Conservation (phyloP, 1,284 basidiomycete species). For the Rhizoctonia solani region DNA sequence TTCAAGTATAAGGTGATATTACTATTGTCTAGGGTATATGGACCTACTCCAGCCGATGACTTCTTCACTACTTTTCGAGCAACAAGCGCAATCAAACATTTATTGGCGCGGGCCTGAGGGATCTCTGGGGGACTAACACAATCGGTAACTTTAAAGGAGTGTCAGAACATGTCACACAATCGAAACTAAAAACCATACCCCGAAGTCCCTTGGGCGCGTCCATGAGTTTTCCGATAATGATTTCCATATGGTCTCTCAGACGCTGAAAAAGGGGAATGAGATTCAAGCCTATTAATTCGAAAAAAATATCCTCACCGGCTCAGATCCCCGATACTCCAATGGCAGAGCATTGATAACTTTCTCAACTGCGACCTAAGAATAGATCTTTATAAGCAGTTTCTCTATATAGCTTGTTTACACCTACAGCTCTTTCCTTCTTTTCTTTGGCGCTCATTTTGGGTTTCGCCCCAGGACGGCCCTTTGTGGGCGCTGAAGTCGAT, state of each 20-base stretch:
- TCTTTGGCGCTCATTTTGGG: slow-evolving; percentile 75
- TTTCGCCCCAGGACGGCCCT: slow-evolving; percentile 48
- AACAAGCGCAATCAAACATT: slow-evolving; percentile 88
- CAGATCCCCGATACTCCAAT: slow-evolving; percentile 86
- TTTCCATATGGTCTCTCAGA: slow-evolving; percentile 75
- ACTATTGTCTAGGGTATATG: neutral
- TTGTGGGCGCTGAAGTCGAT: slow-evolving; percentile 41
- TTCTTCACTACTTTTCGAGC: slow-evolving; percentile 85
- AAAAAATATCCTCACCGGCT: slow-evolving; percentile 60
- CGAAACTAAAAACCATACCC: neutral
- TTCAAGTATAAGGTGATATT: neutral
- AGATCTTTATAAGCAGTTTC: neutral
- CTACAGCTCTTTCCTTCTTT: slow-evolving; percentile 77
- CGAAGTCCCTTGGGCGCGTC: slow-evolving; percentile 50
- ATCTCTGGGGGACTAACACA: slow-evolving; percentile 81
- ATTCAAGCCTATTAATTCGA: neutral
- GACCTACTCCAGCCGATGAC: slow-evolving; percentile 33
- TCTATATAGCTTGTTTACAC: slow-evolving; percentile 30
- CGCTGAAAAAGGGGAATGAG: slow-evolving; percentile 50
- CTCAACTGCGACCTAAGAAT: slow-evolving; percentile 55
- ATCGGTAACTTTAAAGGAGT: slow-evolving; percentile 63
- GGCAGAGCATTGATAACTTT: slow-evolving; percentile 79
- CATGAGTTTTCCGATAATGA: slow-evolving; percentile 70
- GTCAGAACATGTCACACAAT: slow-evolving; percentile 12
- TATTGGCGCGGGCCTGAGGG: slow-evolving; percentile 87